Base-by-base conservation (phyloP, 441 rosid genomes). In the Eruca vesicaria region DNA sequence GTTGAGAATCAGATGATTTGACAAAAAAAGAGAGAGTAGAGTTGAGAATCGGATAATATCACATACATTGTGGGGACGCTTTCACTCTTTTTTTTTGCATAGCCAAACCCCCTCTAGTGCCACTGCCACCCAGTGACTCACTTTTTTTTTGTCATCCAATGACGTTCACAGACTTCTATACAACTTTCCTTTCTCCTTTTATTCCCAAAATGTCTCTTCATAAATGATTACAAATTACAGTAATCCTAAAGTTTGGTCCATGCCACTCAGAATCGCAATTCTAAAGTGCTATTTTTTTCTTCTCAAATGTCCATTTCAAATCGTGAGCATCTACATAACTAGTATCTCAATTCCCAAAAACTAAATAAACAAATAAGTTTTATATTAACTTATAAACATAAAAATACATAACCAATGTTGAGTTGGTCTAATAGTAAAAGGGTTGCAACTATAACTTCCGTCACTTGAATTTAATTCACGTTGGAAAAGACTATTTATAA, bases 201-300 rank as follows among this genome's bases (percentile, higher is more conserved):
- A 11, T 14, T 5, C 38, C 16, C 41, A 23, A 11, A 36, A 55
- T 4, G 21, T 21, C 36, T 45, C 66, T 56, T 10, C 9, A 0
- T 20, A 5, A 57, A 31, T 57, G 36, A 41, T 74, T 66, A n/a
- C 50, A 32, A 20, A 32, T 4, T 20, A 38, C n/a, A 11, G n/a
- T 38, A 16, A 60, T 67, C 68, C 2, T 48, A 9, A 68, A 75
- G 73, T 60, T 75, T 50, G 73, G 78, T 60, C 78, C 78, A 60
- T 16, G 68, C 68, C 78, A 75, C 73, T 50, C 62, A n/a, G 28
- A 60, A 59, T 58, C 55, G 41, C 4, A 66, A 12, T 74, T 23
- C 55, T 8, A 32, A 58, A 66, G 28, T 11, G 6, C 45, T n/a
- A 66, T 48, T 33, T 43, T 15, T n/a, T 45, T 60, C 43, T 68